Evolutionary conservation across 2,329 filamentous ascomycete species (phyloP).

Genomic region (Ustilaginoidea virens): DNA sequence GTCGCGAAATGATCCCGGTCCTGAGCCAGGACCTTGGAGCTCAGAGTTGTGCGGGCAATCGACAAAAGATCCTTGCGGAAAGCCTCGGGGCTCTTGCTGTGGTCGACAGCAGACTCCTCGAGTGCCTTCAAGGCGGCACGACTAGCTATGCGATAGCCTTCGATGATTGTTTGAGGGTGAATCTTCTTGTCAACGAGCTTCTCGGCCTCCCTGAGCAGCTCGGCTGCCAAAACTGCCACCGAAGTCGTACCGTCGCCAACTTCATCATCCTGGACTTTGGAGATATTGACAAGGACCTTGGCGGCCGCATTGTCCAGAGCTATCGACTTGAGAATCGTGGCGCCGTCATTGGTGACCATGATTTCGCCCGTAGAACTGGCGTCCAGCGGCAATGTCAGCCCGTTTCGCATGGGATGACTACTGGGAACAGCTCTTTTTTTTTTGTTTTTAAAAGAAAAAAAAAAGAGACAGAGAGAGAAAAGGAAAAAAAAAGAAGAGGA

Average conservation of each 20-base stretch:
- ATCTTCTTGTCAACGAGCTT: slow-evolving; percentile 97
- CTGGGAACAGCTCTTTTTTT: too few relatives aligned
- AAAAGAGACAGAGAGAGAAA: too few relatives aligned
- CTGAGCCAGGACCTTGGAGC: slow-evolving; percentile 91
- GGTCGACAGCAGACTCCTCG: slow-evolving; percentile 72
- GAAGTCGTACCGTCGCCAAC: slow-evolving; percentile 97
- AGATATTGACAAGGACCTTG: slow-evolving; percentile 97
- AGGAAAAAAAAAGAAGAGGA: too few relatives aligned
- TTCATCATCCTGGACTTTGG: slow-evolving; percentile 97
- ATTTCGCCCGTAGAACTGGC: slow-evolving; percentile 83
- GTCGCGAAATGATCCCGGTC: slow-evolving; percentile 84
- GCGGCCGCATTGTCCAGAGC: slow-evolving; percentile 96
- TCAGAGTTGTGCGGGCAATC: slow-evolving; percentile 89
- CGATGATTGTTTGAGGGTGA: slow-evolving; percentile 97
- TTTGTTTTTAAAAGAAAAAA: too few relatives aligned
- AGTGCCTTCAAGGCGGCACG: slow-evolving; percentile 73
- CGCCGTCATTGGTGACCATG: slow-evolving; percentile 97
- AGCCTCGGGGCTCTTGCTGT: slow-evolving; percentile 65
- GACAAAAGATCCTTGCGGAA: slow-evolving; percentile 83
- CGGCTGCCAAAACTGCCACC: slow-evolving; percentile 88
- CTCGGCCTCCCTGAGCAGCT: slow-evolving; percentile 90
- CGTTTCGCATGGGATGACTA: too few relatives aligned
- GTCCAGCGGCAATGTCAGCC: too few relatives aligned
- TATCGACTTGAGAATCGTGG: slow-evolving; percentile 95
- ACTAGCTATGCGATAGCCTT: slow-evolving; percentile 96